These are phyloP conservation scores for Penicillium subrubescens DNA, from an alignment of 495 filamentous ascomycete genomes.

Conservation along the genomic window DNA sequence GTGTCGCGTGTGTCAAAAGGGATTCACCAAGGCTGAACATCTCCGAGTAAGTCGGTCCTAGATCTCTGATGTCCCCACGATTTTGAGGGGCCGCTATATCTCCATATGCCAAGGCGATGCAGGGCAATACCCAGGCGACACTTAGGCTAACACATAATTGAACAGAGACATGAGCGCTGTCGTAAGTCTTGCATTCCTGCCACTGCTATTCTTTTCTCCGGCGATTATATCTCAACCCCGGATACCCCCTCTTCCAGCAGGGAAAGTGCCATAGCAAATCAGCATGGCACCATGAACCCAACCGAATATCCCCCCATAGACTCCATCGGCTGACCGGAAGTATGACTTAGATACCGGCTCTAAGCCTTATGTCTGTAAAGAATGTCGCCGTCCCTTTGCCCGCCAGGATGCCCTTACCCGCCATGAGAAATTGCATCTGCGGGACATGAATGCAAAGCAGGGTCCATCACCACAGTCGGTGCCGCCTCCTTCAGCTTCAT, in stretches of 20 bases:
- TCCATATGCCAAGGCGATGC: not conserved
- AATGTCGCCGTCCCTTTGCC: constrained; percentile 47
- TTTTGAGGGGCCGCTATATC: constrained; percentile 14
- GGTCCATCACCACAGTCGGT: constrained; percentile 21
- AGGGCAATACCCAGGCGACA: not conserved
- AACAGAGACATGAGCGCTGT: constrained; percentile 51
- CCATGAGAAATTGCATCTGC: constrained; percentile 49
- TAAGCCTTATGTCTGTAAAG: constrained; percentile 47
- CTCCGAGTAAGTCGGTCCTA: constrained; percentile 36
- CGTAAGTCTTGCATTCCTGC: constrained; percentile 35
- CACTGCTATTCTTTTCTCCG: not conserved
- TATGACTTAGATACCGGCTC: constrained; percentile 45
- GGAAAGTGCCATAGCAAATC: not conserved
- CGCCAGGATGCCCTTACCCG: constrained; percentile 51
- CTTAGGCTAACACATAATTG: constrained; percentile 22
- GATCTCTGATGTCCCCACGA: constrained; percentile 14
- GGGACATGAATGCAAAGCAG: constrained; percentile 32
- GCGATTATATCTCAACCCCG: not conserved
- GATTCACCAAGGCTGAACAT: constrained; percentile 51
- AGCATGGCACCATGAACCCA: not conserved
- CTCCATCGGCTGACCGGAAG: constrained; percentile 21
- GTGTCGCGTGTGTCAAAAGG: constrained; percentile 47
- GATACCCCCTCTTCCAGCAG: not conserved
- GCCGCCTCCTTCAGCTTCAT: constrained; percentile 16
- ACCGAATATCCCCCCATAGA: constrained; percentile 5